These are phyloP conservation scores for Mucor ambiguus DNA, from an alignment of 371 early-diverging fungal genomes.

Conservation along the genomic window DNA sequence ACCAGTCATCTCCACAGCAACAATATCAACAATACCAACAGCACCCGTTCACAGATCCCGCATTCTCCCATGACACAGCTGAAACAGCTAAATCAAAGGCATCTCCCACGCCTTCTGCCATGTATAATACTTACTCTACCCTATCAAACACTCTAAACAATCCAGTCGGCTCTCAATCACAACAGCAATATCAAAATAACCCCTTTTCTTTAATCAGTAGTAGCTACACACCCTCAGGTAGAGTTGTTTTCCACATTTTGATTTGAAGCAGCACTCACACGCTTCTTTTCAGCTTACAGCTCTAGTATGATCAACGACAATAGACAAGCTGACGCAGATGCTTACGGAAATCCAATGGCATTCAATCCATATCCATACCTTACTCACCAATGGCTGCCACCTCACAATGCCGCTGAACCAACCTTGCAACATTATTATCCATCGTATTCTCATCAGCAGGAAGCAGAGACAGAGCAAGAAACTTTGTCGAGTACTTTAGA, in stretches of 20 bases:
- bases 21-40: neutral
- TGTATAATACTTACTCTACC: neutral
- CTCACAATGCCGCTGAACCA: neutral
- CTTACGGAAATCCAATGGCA: neutral
- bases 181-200: neutral
- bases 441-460: neutral
- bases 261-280: neutral
- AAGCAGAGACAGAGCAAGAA: neutral
- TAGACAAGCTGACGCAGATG: neutral
- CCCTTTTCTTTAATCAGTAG: neutral
- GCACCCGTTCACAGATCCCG: neutral
- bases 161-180: neutral
- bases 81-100: neutral
- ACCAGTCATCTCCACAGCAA: neutral
- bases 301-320: neutral
- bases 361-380: neutral
- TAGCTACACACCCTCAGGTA: neutral
- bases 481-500: neutral
- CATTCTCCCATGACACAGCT: neutral
- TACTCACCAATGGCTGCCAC: neutral
- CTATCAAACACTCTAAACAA: neutral
- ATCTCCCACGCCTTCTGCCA: neutral
- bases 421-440: neutral
- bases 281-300: neutral
- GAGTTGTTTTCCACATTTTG: neutral